Conservation (phyloP, 2,329 filamentous ascomycete genomes). For the Thermochaetoides dissita region DNA sequence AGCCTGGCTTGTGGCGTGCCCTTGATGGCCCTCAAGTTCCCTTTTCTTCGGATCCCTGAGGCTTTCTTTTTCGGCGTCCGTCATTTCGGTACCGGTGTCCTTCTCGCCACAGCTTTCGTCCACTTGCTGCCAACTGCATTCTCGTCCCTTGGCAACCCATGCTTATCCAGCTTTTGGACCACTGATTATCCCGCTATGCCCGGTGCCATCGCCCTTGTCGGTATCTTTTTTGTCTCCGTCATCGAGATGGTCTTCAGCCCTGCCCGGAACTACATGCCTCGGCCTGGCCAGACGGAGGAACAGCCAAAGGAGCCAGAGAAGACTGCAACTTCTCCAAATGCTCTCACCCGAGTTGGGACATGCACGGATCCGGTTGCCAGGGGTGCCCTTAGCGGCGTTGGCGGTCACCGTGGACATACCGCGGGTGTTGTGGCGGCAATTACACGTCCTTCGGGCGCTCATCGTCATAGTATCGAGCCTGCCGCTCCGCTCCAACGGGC, state of each 20-base stretch:
- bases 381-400: not conserved
- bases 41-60: slow-evolving; percentile 38
- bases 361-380: not conserved
- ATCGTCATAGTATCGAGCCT: slow-evolving; percentile 4
- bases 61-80: slow-evolving; percentile 42
- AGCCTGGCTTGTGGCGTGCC: slow-evolving; percentile 39
- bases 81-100: slow-evolving; percentile 68
- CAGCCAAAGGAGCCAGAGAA: too few relatives aligned
- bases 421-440: slow-evolving; percentile 8
- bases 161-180: slow-evolving; percentile 68
- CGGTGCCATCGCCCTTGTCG: slow-evolving; percentile 67
- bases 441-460: slow-evolving; percentile 2
- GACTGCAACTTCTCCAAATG: too few relatives aligned
- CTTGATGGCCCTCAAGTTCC: slow-evolving; percentile 37
- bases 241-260: slow-evolving; percentile 45
- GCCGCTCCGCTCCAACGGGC: not conserved
- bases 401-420: slow-evolving; percentile 9
- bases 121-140: slow-evolving; percentile 60
- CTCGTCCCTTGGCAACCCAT: slow-evolving; percentile 50
- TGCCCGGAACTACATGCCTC: slow-evolving; percentile 14
- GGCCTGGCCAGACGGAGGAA: not conserved
- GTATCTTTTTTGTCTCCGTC: slow-evolving; percentile 64
- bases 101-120: slow-evolving; percentile 74
- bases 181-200: slow-evolving; percentile 63
- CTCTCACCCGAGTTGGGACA: not conserved